Evolutionary conservation across 2,329 filamentous ascomycete genomes (phyloP).

Genomic region (Neonectria coccinea): DNA sequence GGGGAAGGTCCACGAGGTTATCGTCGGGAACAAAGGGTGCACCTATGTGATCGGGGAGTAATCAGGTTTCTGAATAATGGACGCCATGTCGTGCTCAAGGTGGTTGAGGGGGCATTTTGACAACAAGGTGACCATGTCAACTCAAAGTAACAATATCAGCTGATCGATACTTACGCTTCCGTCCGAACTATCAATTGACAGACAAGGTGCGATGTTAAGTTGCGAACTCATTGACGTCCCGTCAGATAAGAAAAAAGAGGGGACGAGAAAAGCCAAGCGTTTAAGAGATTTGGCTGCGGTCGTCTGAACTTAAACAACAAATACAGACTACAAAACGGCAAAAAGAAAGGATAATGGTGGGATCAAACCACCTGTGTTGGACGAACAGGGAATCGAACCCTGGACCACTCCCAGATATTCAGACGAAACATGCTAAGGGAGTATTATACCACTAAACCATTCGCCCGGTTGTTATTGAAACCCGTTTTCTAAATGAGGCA

Average conservation of each 20-base stretch:
- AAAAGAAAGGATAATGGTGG: slow-evolving; percentile 21
- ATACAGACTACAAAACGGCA: background rate
- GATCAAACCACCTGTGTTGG: slow-evolving; percentile 33
- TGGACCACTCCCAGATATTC: slow-evolving; percentile 36
- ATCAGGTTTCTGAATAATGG: background rate
- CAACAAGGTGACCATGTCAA: background rate
- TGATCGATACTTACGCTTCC: background rate
- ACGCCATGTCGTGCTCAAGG: no score
- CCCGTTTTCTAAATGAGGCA: background rate
- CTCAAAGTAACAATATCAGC: background rate
- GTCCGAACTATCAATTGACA: background rate
- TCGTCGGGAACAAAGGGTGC: slow-evolving; percentile 74
- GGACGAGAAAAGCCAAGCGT: background rate
- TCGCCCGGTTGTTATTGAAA: slow-evolving; percentile 36
- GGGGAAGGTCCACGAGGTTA: slow-evolving; percentile 74
- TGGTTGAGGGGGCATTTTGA: background rate
- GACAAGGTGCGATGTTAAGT: background rate
- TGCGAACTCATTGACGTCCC: background rate
- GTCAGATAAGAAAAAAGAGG: background rate
- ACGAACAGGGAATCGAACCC: slow-evolving; percentile 45
- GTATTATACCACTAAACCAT: slow-evolving; percentile 48
- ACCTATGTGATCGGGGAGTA: slow-evolving; percentile 75
- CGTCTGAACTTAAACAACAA: background rate
- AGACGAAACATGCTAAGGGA: slow-evolving; percentile 40
- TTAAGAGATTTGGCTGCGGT: background rate